phyloP scores from a whole-genome alignment of 331 rosid genomes.

The Malus hybrid region DNA sequence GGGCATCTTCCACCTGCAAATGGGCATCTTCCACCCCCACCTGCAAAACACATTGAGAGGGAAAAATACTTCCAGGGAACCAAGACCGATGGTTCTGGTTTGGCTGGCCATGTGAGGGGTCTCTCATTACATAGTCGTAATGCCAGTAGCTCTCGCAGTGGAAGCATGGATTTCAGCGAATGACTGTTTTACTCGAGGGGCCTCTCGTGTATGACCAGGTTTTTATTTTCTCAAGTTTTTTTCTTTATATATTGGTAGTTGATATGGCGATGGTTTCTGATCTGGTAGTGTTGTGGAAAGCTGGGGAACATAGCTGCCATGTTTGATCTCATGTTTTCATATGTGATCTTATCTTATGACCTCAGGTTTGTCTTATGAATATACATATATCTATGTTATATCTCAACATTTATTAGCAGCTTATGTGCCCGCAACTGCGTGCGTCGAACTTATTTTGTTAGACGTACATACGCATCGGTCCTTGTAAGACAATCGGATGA shows the following conservation, averaged over 20 bases:
- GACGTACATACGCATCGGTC: too few species aligned
- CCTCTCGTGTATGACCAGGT: neutral
- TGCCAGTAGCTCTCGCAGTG: conserved; percentile 80
- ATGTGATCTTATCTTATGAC: neutral
- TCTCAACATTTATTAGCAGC: too few species aligned
- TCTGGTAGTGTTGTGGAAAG: neutral
- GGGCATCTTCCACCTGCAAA: conserved; percentile 31
- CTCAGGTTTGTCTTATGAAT: neutral
- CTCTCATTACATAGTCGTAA: conserved; percentile 66
- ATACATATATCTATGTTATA: too few species aligned
- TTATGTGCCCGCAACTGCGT: too few species aligned
- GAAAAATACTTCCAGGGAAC: conserved; percentile 81
- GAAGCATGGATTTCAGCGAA: conserved; percentile 68
- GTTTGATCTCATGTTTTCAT: neutral
- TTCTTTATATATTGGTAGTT: neutral
- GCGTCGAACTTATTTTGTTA: too few species aligned
- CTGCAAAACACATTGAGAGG: conserved; percentile 83
- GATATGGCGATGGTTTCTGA: neutral
- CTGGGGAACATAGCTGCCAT: neutral
- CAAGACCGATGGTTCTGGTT: conserved; percentile 51
- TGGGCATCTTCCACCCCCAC: conserved; percentile 70
- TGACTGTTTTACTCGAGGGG: neutral
- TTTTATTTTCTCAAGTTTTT: neutral
- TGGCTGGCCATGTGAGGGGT: conserved; percentile 66
- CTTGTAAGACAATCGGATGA: too few species aligned